Percentiles rank a stretch among this genome's conserved stretches.
Conservation (phyloP, 1,139 yeast genomes). For the Dujonia santamariae region DNA sequence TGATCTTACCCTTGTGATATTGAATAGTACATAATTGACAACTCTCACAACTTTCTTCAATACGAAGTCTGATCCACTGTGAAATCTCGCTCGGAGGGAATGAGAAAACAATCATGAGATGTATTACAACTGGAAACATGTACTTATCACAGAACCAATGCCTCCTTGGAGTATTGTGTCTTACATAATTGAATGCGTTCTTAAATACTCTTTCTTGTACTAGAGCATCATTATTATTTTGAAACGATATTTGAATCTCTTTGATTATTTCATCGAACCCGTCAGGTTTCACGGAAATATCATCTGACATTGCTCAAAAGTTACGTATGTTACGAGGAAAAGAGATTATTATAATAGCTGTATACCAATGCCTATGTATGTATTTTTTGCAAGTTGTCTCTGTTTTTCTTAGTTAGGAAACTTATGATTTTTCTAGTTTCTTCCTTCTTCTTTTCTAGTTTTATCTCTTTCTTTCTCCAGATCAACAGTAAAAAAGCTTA, state of each 20-base stretch:
- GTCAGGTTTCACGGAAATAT: too few species aligned
- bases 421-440: too few species aligned
- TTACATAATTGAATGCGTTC: slow-evolving; percentile 5
- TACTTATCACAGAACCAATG: slow-evolving; percentile 60
- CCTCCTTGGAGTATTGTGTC: slow-evolving; percentile 5
- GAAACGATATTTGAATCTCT: slow-evolving; percentile 1
- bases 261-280: slow-evolving; percentile 1
- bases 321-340: too few species aligned
- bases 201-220: slow-evolving; percentile 4
- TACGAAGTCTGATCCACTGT: slow-evolving; percentile 37
- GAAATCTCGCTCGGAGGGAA: slow-evolving; percentile 47
- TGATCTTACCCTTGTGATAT: slow-evolving; percentile 53
- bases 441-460: too few species aligned
- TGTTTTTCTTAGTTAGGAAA: too few species aligned
- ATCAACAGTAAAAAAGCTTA: too few species aligned
- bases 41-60: slow-evolving; percentile 34
- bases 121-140: slow-evolving; percentile 47
- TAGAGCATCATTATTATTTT: slow-evolving; percentile 1
- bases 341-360: too few species aligned
- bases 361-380: too few species aligned
- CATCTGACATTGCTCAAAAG: too few species aligned
- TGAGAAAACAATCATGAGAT: slow-evolving; percentile 57
- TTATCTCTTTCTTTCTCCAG: too few species aligned
- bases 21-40: slow-evolving; percentile 53
- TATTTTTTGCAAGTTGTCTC: too few species aligned